Evolutionary conservation across 805 yeast species (phyloP).

Genomic region (Yarrowia sp.): DNA sequence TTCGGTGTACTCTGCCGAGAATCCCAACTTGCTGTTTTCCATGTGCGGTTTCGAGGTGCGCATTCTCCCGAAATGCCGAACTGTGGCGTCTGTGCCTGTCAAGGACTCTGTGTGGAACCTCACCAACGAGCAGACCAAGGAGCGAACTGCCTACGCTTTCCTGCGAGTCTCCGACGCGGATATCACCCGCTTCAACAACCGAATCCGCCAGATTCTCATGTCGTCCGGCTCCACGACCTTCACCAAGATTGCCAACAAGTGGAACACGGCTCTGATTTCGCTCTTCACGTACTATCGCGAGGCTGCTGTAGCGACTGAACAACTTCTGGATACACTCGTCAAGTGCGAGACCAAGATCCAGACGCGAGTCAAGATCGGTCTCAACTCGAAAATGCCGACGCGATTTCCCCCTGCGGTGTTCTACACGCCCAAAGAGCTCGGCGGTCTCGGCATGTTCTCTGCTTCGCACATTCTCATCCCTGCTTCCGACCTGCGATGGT

Average conservation of each 20-base stretch:
- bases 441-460: conserved; percentile 96
- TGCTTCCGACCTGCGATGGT: conserved; percentile 86
- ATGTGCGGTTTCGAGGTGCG: conserved; percentile 96
- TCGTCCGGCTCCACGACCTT: conserved; percentile 94
- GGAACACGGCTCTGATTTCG: conserved; percentile 91
- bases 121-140: conserved; percentile 65
- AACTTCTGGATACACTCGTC: conserved; percentile 76
- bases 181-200: conserved; percentile 73
- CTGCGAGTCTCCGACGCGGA: conserved; percentile 80
- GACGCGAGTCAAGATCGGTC: conserved; percentile 88
- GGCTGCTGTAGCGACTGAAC: conserved; percentile 81
- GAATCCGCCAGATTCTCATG: conserved; percentile 88
- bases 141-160: conserved; percentile 84
- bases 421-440: conserved; percentile 94
- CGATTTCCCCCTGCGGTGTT: conserved; percentile 98
- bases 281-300: conserved; percentile 89
- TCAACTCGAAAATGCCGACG: conserved; percentile 97
- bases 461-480: conserved; percentile 96
- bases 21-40: conserved; percentile 81
- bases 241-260: conserved; percentile 87
- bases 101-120: conserved; percentile 92
- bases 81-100: conserved; percentile 51
- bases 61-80: conserved; percentile 71
- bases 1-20: conserved; percentile 86
- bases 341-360: conserved; percentile 91